Base-by-base conservation (phyloP, 441 rosid genomes). In the Kokia cookei region DNA sequence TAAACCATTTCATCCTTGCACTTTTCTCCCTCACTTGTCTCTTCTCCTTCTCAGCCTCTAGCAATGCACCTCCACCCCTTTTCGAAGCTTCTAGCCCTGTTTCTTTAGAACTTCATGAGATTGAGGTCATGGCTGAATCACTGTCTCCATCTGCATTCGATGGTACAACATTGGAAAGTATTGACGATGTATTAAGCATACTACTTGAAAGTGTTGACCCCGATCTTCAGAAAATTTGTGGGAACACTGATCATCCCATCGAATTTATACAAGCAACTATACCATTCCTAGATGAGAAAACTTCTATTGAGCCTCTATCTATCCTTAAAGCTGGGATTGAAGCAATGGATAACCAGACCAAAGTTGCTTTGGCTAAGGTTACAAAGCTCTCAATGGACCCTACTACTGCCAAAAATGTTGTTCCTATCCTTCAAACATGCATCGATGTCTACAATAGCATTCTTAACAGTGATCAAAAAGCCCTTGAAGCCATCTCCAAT, bases 361-460 rank as follows among this genome's bases (percentile, higher is more conserved):
- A 35, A 48, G 48, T 62, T 8, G 80, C 80, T 29, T 59, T 60
- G 2, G 69, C 65, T 0, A 29, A 14, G 24, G 82, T 80, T 1
- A 27, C 37, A 1, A 51, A 22, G 7, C 7, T 84, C 10, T 40
- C 13, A n/a, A 22, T 19, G 3, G 66, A 78, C n/a, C 79, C 84
- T 0, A 29, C 72, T 2, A 19, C 73, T 2, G 42, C 78, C 6
- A 27, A 47, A 0, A 13, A 24, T 32, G 32, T 71, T n/a, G 67
- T 53, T 71, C 13, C 60, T 15, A 50, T 74, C 14, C 60, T 83
- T 4, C 75, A 78, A 26, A 47, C 73, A 0, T 83, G 87, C 59
- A 26, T 78, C 4, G 83, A 84, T 2, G 73, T 55, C 66, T 86
- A 82, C 37, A 81, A 82, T 1, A 53, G 57, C 11, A 75, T 77